These are phyloP conservation scores for Leucosporidium creatinivorum DNA, from an alignment of 768 basidiomycete genomes.

Conservation along the genomic window DNA sequence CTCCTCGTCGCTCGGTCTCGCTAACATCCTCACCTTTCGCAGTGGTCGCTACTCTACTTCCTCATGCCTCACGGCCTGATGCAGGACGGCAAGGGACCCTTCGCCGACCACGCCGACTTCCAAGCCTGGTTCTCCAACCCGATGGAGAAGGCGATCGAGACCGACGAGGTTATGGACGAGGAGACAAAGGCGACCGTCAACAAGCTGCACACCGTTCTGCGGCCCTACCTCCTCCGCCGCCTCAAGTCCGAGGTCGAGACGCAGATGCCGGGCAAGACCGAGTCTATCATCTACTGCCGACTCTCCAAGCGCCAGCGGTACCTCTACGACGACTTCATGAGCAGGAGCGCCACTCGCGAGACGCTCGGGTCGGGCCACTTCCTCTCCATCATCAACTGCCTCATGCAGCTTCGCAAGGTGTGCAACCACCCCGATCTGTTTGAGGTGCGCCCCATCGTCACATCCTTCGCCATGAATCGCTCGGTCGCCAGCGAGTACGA, in stretches of 20 bases:
- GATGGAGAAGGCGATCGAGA: constrained; percentile 83
- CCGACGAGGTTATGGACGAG: constrained; percentile 53
- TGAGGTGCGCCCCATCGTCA: constrained; percentile 49
- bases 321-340: constrained; percentile 73
- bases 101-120: constrained; percentile 88
- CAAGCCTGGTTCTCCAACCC: constrained; percentile 83
- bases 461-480: constrained; percentile 45
- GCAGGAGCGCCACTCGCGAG: constrained; percentile 62
- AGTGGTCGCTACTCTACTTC: constrained; percentile 88
- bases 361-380: constrained; percentile 59
- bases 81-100: constrained; percentile 40
- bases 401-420: constrained; percentile 97
- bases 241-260: constrained; percentile 88
- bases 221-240: constrained; percentile 90
- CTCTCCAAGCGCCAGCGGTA: constrained; percentile 72
- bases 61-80: constrained; percentile 68
- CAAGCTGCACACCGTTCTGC: constrained; percentile 60
- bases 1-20: background rate
- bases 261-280: constrained; percentile 59
- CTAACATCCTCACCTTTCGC: background rate
- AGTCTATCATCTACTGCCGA: constrained; percentile 83
- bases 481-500: constrained; percentile 42
- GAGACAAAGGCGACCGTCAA: constrained; percentile 59
- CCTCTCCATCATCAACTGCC: constrained; percentile 48
- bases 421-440: constrained; percentile 95